A percentile compares a stretch with the other conserved stretches of the same genome.
phyloP scores from a whole-genome alignment of 208 protist genomes.

The Porcisia deanei region DNA sequence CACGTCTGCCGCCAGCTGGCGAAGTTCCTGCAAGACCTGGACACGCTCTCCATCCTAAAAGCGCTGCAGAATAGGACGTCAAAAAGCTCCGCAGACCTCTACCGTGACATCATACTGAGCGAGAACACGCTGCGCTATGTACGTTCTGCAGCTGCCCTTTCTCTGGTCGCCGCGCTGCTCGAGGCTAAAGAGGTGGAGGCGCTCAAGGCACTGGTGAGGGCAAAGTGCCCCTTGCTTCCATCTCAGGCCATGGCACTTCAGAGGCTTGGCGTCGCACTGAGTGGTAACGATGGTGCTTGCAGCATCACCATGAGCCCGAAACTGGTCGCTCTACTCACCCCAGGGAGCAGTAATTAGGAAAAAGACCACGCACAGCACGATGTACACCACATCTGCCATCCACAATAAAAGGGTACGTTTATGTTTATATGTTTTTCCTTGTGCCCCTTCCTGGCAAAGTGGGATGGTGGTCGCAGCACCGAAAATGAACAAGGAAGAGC shows the following conservation, averaged over 20 bases:
- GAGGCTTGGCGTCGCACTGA: constrained; percentile 13
- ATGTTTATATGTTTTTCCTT: constrained; percentile 11
- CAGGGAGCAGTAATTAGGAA: background rate
- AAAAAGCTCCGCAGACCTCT: constrained; percentile 24
- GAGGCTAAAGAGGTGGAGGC: constrained; percentile 22
- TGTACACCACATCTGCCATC: background rate
- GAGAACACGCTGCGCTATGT: constrained; percentile 33
- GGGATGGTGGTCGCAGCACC: background rate
- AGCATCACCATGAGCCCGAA: constrained; percentile 26
- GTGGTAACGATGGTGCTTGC: background rate
- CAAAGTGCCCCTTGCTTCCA: constrained; percentile 24
- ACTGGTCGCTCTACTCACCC: constrained; percentile 9
- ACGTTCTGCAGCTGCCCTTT: constrained; percentile 25
- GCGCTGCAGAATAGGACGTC: constrained; percentile 22
- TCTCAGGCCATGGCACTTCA: constrained; percentile 10
- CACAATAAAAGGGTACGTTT: constrained; percentile 17
- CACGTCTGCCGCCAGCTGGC: constrained; percentile 50
- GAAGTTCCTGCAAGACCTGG: constrained; percentile 29
- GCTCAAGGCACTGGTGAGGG: constrained; percentile 30
- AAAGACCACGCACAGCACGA: background rate
- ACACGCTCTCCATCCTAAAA: constrained; percentile 35
- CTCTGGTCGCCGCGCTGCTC: constrained; percentile 39
- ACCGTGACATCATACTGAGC: constrained; percentile 36
- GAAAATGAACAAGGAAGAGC: background rate
- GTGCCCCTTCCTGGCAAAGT: background rate